phyloP scores from a whole-genome alignment of 139 green algal genomes.

The Chlorella sp. region DNA sequence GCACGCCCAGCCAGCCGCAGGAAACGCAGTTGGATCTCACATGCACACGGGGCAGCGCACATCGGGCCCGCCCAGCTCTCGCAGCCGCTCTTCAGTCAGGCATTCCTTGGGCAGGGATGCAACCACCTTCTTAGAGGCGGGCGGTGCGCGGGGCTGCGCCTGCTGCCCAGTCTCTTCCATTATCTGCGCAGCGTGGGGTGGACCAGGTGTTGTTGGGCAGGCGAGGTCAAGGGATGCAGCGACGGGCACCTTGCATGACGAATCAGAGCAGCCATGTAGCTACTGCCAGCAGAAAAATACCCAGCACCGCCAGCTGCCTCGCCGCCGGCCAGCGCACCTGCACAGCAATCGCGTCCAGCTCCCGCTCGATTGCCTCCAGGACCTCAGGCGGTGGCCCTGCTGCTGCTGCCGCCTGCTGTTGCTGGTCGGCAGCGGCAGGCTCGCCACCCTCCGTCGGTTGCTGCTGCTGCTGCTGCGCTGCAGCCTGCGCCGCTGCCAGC shows the following conservation, averaged over 20 bases:
- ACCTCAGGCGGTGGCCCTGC: not conserved
- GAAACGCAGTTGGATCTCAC: slow-evolving; percentile 1
- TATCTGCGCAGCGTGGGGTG: slow-evolving; percentile 1
- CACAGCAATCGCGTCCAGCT: slow-evolving; percentile 20
- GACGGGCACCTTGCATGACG: too few species aligned
- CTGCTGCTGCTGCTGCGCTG: slow-evolving; percentile 13
- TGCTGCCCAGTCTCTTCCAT: slow-evolving; percentile 39
- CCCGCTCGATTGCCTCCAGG: not conserved
- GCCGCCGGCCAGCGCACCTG: not conserved
- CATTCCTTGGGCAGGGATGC: slow-evolving; percentile 39
- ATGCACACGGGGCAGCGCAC: slow-evolving; percentile 59
- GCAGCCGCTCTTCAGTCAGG: slow-evolving; percentile 36
- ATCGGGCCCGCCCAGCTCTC: slow-evolving; percentile 39
- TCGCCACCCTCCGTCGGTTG: not conserved
- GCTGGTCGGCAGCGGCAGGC: not conserved
- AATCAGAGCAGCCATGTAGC: too few species aligned
- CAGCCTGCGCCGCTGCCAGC: not conserved
- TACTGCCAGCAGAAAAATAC: too few species aligned
- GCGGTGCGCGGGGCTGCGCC: slow-evolving; percentile 27
- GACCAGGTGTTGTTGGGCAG: too few species aligned
- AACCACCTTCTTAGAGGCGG: slow-evolving; percentile 53
- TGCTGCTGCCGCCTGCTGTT: not conserved
- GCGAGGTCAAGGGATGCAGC: too few species aligned
- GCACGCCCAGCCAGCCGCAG: too few species aligned
- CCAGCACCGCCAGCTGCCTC: too few species aligned